These are phyloP conservation scores for Apiospora hydei DNA, from an alignment of 2,329 filamentous ascomycete species.

Conservation along the genomic window DNA sequence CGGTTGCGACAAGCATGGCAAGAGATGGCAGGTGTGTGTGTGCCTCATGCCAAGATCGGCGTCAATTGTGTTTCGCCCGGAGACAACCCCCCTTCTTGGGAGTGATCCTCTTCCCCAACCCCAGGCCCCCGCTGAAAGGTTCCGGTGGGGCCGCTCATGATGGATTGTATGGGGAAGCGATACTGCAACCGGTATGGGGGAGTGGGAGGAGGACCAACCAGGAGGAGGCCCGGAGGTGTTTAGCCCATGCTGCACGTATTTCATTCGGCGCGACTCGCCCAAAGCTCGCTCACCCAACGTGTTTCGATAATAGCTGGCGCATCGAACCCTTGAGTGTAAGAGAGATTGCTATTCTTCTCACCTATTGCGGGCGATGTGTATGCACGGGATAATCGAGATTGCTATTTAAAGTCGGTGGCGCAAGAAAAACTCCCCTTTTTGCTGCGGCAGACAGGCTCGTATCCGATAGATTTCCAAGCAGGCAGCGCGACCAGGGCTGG, in stretches of 20 bases:
- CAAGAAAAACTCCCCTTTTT: background rate
- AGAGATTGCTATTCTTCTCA: background rate
- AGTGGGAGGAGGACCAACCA: background rate
- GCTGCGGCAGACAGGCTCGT: background rate
- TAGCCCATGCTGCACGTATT: background rate
- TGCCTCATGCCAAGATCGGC: background rate
- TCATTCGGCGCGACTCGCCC: background rate
- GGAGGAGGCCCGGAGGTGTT: background rate
- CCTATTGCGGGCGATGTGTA: background rate
- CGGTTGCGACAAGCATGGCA: background rate
- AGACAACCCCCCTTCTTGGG: slow-evolving; percentile 2
- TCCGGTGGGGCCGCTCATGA: background rate
- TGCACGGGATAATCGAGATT: slow-evolving; percentile 10
- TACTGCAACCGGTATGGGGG: background rate
- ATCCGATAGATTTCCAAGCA: slow-evolving; percentile 7
- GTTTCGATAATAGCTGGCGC: too few relatives aligned
- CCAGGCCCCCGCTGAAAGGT: background rate
- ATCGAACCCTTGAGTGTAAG: too few relatives aligned
- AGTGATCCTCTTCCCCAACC: background rate
- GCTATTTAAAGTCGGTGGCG: slow-evolving; percentile 3
- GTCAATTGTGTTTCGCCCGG: background rate
- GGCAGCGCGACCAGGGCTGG: background rate
- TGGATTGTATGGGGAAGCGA: background rate
- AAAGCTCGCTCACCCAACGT: background rate
- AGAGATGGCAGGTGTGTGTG: background rate